A percentile compares a stretch with the other conserved stretches of the same genome.
phyloP scores from a whole-genome alignment of 768 basidiomycete genomes.

The Scleroderma bovista region DNA sequence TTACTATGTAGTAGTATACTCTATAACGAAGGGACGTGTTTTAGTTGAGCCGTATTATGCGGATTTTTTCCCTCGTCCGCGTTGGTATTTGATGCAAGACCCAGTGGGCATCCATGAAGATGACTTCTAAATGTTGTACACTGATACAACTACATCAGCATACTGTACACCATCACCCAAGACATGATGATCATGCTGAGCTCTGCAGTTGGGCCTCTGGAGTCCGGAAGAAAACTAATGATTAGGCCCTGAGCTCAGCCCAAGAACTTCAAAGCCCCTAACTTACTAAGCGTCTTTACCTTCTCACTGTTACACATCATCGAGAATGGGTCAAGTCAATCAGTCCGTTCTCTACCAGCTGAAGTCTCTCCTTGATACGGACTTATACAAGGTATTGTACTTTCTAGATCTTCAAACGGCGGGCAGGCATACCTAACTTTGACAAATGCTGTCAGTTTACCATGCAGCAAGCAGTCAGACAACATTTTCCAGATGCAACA shows the following conservation, averaged over 20 bases:
- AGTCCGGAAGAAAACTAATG: too few species aligned
- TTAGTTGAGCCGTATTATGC: too few species aligned
- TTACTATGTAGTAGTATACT: background rate
- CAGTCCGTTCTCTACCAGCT: slow-evolving; percentile 8
- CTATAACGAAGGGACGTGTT: background rate
- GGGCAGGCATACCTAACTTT: slow-evolving; percentile 3
- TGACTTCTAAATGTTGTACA: too few species aligned
- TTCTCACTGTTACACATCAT: background rate
- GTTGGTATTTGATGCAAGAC: too few species aligned
- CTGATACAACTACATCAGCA: too few species aligned
- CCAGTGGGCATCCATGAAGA: too few species aligned
- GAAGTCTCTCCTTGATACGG: slow-evolving; percentile 80
- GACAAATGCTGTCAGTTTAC: slow-evolving; percentile 51
- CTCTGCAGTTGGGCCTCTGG: too few species aligned
- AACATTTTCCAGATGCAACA: slow-evolving; percentile 66
- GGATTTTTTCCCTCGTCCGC: too few species aligned
- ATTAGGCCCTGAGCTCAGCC: too few species aligned
- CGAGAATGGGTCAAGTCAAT: background rate
- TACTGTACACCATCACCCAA: too few species aligned
- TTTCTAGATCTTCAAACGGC: background rate
- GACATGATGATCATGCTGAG: too few species aligned
- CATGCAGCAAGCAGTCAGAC: slow-evolving; percentile 90
- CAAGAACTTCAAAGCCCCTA: background rate
- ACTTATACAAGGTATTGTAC: slow-evolving; percentile 80
- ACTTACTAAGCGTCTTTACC: background rate